Evolutionary conservation across 2,329 filamentous ascomycete species (phyloP).

Genomic region (Teratosphaeria viscida): DNA sequence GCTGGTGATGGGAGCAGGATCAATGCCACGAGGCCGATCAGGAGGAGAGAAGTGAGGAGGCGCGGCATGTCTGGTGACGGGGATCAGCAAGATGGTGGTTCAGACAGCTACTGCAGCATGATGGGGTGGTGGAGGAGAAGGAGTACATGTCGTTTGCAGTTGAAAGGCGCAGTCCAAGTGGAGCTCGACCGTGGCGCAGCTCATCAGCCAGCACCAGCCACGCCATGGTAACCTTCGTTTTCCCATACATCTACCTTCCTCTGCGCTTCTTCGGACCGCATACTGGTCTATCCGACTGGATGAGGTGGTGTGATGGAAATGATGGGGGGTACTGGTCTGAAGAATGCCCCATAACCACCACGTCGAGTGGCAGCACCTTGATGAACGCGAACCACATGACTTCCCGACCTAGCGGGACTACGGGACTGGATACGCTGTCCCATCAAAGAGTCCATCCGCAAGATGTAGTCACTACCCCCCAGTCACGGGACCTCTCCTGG

Average conservation of each 20-base stretch:
- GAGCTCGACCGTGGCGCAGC: background rate
- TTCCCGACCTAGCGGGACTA: too few species aligned
- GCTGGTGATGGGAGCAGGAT: slow-evolving; percentile 19
- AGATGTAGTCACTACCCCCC: too few species aligned
- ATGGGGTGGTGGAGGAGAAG: background rate
- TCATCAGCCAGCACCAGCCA: background rate
- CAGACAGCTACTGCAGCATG: background rate
- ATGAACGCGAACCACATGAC: background rate
- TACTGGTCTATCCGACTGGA: too few species aligned
- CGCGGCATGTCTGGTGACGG: slow-evolving; percentile 1
- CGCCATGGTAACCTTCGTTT: background rate
- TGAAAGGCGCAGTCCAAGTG: background rate
- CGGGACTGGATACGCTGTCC: too few species aligned
- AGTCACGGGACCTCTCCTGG: too few species aligned
- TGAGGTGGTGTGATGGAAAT: too few species aligned
- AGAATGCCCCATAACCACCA: background rate
- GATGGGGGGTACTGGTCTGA: too few species aligned
- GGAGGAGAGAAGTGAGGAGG: slow-evolving; percentile 10
- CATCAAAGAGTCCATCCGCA: too few species aligned
- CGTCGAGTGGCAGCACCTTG: background rate
- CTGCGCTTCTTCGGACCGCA: too few species aligned
- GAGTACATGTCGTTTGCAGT: too few species aligned
- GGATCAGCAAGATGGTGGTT: background rate
- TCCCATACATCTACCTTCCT: too few species aligned
- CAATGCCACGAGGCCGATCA: slow-evolving; percentile 18